Evolutionary conservation across 140 eudicot genomes (phyloP).

Genomic region (Anethum foeniculum): DNA sequence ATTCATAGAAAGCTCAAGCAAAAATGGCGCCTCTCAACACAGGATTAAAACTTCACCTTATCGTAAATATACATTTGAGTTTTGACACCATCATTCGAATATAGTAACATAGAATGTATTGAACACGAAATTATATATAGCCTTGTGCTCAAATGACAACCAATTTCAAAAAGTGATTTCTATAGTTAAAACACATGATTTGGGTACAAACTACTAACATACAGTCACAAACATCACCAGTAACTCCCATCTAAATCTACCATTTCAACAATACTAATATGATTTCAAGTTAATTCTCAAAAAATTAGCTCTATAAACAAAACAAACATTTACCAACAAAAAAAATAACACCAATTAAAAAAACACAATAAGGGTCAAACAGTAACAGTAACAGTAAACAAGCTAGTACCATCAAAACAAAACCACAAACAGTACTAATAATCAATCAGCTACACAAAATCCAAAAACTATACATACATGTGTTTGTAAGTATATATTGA

Average conservation of each 20-base stretch:
- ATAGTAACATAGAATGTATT: not conserved
- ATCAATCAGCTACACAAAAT: not conserved
- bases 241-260: not conserved
- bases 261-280: not conserved
- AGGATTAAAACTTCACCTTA: not conserved
- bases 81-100: not conserved
- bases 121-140: not conserved
- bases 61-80: not conserved
- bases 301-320: not conserved
- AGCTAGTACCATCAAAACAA: not conserved
- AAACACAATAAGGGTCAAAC: not conserved
- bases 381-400: not conserved
- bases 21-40: not conserved
- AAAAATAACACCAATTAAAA: not conserved
- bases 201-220: not conserved
- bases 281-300: not conserved
- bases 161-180: not conserved
- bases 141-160: not conserved
- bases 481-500: not conserved
- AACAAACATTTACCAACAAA: not conserved
- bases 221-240: not conserved
- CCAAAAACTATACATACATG: not conserved
- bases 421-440: not conserved
- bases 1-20: not conserved
- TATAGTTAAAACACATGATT: not conserved